Evolutionary conservation across 2,329 filamentous ascomycete species (phyloP), one percentile per base, ranked within the genome.

Genomic region (Chaetomium sp.): DNA sequence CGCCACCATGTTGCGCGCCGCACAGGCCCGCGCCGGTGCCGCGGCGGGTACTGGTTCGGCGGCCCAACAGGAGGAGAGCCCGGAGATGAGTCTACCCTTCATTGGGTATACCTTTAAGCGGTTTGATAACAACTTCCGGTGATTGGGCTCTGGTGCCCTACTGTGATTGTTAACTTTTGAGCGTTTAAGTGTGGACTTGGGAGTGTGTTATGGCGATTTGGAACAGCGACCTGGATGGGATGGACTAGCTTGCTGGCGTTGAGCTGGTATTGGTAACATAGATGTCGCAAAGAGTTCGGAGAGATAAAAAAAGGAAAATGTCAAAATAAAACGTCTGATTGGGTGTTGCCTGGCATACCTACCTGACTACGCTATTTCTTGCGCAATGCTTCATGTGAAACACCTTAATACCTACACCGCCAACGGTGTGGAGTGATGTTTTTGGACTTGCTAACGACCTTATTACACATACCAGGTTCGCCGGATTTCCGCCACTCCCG

Each of bases 41-140:
- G n/a, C n/a, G 36, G 8, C 43, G 50, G 40, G 41, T 8, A 40
- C 40, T 27, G 19, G 8, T 9, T 12, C 50, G 12, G 58, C 57
- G 54, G 41, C 14, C 32, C 71, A 72, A 61, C 77, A 80, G 8
- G 89, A 92, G 64, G 88, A 95, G 70, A 86, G 90, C 61, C 90
- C 91, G 3, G 92, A 96, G 74, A 91, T 96, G 84, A 95, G 89
- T 74, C 75, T 99, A 74, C 94, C 94, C 3, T 99, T 96, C 71
- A 94, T 95, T 66, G 90, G 90, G 38, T 95, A 96, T 73, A 95
- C 94, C 7, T 99, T 96, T 79, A 99, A 97, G 83, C 89, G 94
- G 59, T 99, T 99, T 65, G 83, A 86, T 71, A 84, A 84, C 73
- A 85, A 84, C 76, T 85, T 82, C 71, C 78, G 81, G 66, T 85